phyloP scores from a whole-genome alignment of 371 early-diverging fungal genomes.

The Parasitella parasitica region DNA sequence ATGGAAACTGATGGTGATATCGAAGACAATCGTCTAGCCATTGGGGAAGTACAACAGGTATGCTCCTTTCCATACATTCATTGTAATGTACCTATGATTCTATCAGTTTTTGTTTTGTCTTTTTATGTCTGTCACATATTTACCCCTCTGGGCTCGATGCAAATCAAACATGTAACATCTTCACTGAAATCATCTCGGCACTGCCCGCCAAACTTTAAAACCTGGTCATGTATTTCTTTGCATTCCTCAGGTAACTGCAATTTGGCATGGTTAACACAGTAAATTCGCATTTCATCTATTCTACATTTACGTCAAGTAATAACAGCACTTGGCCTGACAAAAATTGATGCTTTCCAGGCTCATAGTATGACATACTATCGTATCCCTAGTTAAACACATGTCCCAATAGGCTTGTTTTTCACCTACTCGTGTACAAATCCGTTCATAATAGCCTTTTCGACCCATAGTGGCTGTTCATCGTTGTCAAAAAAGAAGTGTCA shows the following conservation, averaged over 20 bases:
- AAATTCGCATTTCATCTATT: no score
- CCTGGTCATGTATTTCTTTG: conserved; percentile 46
- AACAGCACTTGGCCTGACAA: conserved; percentile 61
- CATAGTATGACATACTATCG: conserved; percentile 48
- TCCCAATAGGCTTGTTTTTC: no score
- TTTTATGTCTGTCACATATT: neutral
- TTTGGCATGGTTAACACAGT: no score
- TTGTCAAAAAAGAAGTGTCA: neutral
- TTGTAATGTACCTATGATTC: conserved; percentile 48
- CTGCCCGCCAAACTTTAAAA: conserved; percentile 61
- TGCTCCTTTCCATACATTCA: conserved; percentile 44
- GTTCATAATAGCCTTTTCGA: conserved; percentile 22
- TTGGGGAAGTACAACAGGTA: conserved; percentile 72
- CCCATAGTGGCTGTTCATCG: conserved; percentile 41
- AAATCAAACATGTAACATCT: conserved; percentile 65
- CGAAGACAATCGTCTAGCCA: conserved; percentile 79
- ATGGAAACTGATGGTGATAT: conserved; percentile 16
- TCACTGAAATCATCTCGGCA: conserved; percentile 35
- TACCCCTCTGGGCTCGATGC: conserved; percentile 51
- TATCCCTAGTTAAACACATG: no score
- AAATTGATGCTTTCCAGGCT: conserved; percentile 47
- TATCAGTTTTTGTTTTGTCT: neutral
- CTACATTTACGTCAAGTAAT: conserved; percentile 36
- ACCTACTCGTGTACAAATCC: conserved; percentile 45
- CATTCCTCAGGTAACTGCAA: conserved; percentile 52